Evolutionary conservation across 1,284 basidiomycete species (phyloP).

Genomic region (Tilletia setariae): DNA sequence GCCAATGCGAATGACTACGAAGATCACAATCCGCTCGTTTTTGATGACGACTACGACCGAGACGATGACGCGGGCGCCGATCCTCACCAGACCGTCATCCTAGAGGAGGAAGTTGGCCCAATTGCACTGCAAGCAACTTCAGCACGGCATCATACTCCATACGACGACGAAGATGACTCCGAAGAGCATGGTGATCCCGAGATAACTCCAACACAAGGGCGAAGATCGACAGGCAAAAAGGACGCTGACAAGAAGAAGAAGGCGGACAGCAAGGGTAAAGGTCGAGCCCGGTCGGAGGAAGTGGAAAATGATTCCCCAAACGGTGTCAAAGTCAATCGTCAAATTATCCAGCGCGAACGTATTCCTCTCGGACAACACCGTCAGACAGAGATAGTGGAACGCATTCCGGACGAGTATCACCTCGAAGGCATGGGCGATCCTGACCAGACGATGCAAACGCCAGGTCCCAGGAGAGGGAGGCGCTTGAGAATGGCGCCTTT

Average conservation of each 20-base stretch:
- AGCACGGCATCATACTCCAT: not conserved
- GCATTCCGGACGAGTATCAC: constrained; percentile 23
- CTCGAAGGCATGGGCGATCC: constrained; percentile 15
- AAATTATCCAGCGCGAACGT: not conserved
- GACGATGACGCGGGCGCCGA: constrained; percentile 22
- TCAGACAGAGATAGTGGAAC: constrained; percentile 13
- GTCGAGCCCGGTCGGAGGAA: constrained; percentile 20
- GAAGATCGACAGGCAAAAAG: not conserved
- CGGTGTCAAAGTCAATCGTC: not conserved
- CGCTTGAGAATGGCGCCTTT: constrained; percentile 74
- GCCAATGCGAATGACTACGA: constrained; percentile 17
- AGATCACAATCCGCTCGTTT: constrained; percentile 22
- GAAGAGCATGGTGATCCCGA: not conserved
- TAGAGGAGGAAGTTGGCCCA: constrained; percentile 18
- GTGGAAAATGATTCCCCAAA: constrained; percentile 22
- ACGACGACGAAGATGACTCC: no score
- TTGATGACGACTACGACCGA: constrained; percentile 54
- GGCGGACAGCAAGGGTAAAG: not conserved
- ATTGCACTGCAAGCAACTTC: not conserved
- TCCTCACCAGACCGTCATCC: constrained; percentile 16
- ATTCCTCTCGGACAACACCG: not conserved
- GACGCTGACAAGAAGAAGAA: not conserved
- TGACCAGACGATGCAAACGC: constrained; percentile 49
- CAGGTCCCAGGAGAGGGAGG: constrained; percentile 69
- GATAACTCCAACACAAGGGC: constrained; percentile 6